Base-by-base conservation (phyloP, 441 rosid species). In the Rhodomyrtus psidioides region DNA sequence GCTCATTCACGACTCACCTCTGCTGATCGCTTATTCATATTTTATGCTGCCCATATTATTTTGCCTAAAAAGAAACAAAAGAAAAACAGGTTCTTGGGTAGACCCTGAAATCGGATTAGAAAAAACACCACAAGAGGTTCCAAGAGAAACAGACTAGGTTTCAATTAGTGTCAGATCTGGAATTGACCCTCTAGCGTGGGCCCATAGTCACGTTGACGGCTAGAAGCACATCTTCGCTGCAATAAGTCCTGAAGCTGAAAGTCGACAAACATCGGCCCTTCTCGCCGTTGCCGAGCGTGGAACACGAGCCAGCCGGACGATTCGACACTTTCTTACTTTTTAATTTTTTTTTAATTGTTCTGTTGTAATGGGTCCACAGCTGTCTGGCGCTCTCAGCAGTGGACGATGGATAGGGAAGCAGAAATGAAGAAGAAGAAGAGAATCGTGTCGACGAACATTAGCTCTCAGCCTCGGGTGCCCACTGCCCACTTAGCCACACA, bases 271-370 rank as follows among this genome's bases (percentile, higher is more conserved):
- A 55, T 23, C 53, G 58, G n/a, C n/a, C 58, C 26, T 55, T 55
- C 57, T 55, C 57, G 57, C 57, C 57, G 1, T 55, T 4, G n/a
- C n/a, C n/a, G 58, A 55, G 12, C 58, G 58, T 4, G 58, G 58
- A 55, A 23, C 58, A 4, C 58, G 13, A 23, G 58, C 58, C 26
- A 55, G 58, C 58, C 26, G 9, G 58, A 55, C 12, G 76, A 34
- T 65, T 65, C 14, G 76, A 17, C 76, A 9, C 76, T 2, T 34
- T 34, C 14, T 30, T 30, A 1, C 7, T 4, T 19, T 19, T 34
- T 2, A 2, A 7, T 5, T 5, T 17, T 19, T 39, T 5, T 5
- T 17, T 19, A 21, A 1, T 1, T 12, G 6, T 13, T 24, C 49
- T 1, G n/a, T 39, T 10, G 13, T 70, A 19, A 21, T 2, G 79